Base-by-base conservation (phyloP, 2,329 filamentous ascomycete genomes). In the Fonsecaea erecta region DNA sequence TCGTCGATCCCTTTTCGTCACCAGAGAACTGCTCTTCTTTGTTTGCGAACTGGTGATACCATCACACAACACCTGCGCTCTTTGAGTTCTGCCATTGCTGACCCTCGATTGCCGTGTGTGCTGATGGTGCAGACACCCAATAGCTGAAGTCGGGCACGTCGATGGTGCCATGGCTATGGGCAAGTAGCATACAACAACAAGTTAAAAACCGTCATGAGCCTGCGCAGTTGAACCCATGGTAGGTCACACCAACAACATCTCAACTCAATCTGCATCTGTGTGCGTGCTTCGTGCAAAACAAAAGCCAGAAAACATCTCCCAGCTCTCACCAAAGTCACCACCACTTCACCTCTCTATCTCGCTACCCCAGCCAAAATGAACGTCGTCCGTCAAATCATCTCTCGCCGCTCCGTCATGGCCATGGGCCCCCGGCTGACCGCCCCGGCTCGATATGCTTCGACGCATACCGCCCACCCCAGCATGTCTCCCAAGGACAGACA, bases 401-500 rank as follows among this genome's bases (percentile, higher is more conserved):
- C 67, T 37, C 67, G 67, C 26, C 64, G 67, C 52, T 51, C 60
- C 8, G 64, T 60, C 26, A 46, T 28, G 46, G 58, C 52, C 34
- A 62, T 66, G 54, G 64, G 64, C 18, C 67, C 64, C 37, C 59
- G 67, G 35, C 60, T 69, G 24, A 67, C 62, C 52, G 53, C 62
- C 37, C 62, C 67, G 16, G 64, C 60, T 40, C 64, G 67, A 58
- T 65, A 55, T 52, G 51, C 64, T 9, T 69, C 67, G 21, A 66
- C 66, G 7, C 53, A 61, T 34, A 3, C 18, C 4, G 18, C 43
- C 11, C 57, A 61, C 32, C 21, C 18, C 32, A 52, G 34, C 18
- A 56, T 57, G 40, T 52, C 59, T 9, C 51, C 64, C 3, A 64
- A 63, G 28, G 59, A 65, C 16, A 37, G 52, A 16, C n/a, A 37